phyloP scores from a whole-genome alignment of 2,329 filamentous ascomycete genomes.

The Colletotrichum zoysiae region DNA sequence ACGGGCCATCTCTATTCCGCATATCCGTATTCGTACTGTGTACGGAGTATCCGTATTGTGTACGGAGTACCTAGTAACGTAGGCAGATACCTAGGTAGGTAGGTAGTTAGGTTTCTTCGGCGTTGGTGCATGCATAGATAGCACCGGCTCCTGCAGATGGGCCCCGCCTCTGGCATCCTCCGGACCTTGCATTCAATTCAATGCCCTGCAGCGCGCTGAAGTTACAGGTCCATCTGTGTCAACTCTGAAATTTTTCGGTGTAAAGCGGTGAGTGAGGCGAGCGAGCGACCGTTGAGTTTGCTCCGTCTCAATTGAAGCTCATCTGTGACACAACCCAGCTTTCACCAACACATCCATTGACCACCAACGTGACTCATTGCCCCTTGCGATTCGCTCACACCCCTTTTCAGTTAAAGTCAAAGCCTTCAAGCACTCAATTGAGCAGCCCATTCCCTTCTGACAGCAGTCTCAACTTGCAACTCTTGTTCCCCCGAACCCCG shows the following conservation, averaged over 20 bases:
- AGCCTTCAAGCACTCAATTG: constrained; percentile 10
- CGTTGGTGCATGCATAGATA: constrained; percentile 1
- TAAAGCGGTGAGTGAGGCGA: constrained; percentile 33
- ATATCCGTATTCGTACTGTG: neutral
- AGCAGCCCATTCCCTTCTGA: neutral
- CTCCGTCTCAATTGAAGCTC: constrained; percentile 28
- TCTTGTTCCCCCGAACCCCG: neutral
- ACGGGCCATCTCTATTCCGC: constrained; percentile 17
- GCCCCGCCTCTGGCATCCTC: constrained; percentile 10
- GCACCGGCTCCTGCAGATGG: constrained; percentile 29
- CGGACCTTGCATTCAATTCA: constrained; percentile 14
- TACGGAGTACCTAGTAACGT: no score
- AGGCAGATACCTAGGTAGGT: neutral
- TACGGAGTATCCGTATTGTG: no score
- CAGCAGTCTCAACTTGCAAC: constrained; percentile 16
- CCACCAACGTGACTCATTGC: constrained; percentile 14
- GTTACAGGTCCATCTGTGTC: constrained; percentile 5
- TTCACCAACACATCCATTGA: constrained; percentile 18
- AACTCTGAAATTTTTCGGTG: constrained; percentile 42
- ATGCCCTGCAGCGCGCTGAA: constrained; percentile 19
- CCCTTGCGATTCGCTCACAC: constrained; percentile 2
- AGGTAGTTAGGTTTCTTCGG: neutral
- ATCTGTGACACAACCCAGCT: constrained; percentile 37
- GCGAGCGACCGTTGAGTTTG: constrained; percentile 30
- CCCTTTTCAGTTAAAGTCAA: neutral